Base-by-base conservation (phyloP, 805 yeast species). In the Metschnikowia cubensis region DNA sequence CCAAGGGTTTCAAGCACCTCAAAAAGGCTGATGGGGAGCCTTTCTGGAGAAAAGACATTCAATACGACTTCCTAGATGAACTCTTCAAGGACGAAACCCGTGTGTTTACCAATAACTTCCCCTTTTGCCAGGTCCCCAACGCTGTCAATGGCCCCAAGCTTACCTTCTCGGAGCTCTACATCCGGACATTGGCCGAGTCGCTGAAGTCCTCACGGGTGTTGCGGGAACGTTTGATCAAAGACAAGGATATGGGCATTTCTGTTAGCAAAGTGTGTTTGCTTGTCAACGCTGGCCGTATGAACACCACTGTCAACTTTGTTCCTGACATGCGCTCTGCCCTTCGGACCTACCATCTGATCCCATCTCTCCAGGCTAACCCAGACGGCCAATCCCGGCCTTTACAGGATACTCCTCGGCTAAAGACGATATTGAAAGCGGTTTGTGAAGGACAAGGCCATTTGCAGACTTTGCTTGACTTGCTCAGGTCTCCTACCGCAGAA, bases 311-410 rank as follows among this genome's bases (percentile, higher is more conserved):
- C 47, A 92, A 92, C 68, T 87, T 92, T 63, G 96, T 89, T 50
- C 89, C 95, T 20, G 97, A 90, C 62, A 92, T 92, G 98, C 85
- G 89, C 59, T 89, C 96, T 0, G 92, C 90, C 57, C 75, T 92
- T 54, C 77, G 99, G 61, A 91, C 97, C 0, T 92, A 87, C 64
- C 97, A 92, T 68, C 87, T 96, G 11, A 89, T 92, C 33, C 99
- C 99, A 0, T 82, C 90, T 10, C 73, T 92, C 39, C 97, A 92
- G 64, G 82, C 85, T 2, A 81, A 80, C 50, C 76, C 85, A 15
- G 79, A 75, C 47, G 76, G 67, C 32, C 58, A 74, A 42, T 60
- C 71, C 14, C 89, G 87, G 63, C 94, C 89, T 50, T 73, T 92
- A 36, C 98, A 92, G 68, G 98, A 92, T 63, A 94, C 98, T 0